Base-by-base conservation (phyloP, 2,329 filamentous ascomycete genomes). In the Chaetomium olivaceum region DNA sequence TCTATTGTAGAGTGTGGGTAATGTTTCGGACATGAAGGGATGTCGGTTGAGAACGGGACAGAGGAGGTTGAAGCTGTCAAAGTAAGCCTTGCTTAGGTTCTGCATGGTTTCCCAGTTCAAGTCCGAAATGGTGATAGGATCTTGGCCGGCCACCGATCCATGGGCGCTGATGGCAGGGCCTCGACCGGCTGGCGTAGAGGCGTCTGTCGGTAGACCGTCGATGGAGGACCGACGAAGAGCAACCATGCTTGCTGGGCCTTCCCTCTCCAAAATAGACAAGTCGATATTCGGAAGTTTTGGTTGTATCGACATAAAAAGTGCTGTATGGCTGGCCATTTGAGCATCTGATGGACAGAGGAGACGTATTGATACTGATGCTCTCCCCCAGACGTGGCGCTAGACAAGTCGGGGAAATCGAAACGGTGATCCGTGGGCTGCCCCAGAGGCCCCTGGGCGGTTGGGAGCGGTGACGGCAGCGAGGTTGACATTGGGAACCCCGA, bases 21-120 rank as follows among this genome's bases (percentile, higher is more conserved):
- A 72, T 2, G 78, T 81, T 46, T 80, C 77, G 8, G 79, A 77
- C 67, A 80, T 76, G 73, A 88, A 89, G 25, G 75, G 76, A 39
- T 85, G 80, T n/a, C 83, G 78, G 67, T 87, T 85, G 71, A 89
- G 77, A 46, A 89, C 80, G 0, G 86, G 86, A 69, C 83, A 83
- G 16, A 87, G 71, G 14, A 85, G 77, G 71, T 88, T 88, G 75
- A 86, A 85, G 1, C 80, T 83, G 69, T 86, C 82, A 71, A 89
- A 89, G 71, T 85, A 89, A 0, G 80, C 79, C 58, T 82, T 83
- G 64, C 80, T 80, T 46, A 85, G 77, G 27, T 77, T 76, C 64
- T 82, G 79, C 75, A 87, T 82, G 2, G 77, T 77, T 6, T 85
- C 82, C 73, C 80, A 80, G 14, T 77, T 79, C 57, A 87, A 71